phyloP scores from a whole-genome alignment of 768 basidiomycete species.

The Agrocybe pediades region DNA sequence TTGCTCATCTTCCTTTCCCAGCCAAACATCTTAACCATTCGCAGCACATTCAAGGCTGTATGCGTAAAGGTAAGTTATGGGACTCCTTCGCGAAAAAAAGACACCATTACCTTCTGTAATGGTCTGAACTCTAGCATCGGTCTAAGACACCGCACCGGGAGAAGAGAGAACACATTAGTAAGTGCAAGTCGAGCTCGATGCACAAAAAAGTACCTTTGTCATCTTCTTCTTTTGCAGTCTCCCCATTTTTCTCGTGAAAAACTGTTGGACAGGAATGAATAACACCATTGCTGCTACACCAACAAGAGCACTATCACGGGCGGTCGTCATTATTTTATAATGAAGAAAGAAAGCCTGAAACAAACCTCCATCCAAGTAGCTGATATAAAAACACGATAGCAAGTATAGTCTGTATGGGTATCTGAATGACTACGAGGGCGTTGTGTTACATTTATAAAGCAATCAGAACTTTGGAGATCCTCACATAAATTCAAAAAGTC shows the following conservation, averaged over 20 bases:
- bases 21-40: slow-evolving; percentile 75
- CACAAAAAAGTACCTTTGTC: slow-evolving; percentile 34
- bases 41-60: slow-evolving; percentile 47
- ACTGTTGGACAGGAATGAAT: slow-evolving; percentile 59
- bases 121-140: slow-evolving; percentile 59
- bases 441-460: not conserved
- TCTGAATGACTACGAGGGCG: slow-evolving; percentile 29
- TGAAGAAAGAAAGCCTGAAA: not conserved
- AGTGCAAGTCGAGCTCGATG: not conserved
- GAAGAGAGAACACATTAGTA: not conserved
- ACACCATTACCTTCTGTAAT: slow-evolving; percentile 51
- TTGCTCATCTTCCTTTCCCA: slow-evolving; percentile 61
- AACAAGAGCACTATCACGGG: slow-evolving; percentile 46
- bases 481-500: slow-evolving; percentile 33
- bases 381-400: slow-evolving; percentile 45
- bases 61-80: not conserved
- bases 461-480: not conserved
- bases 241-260: slow-evolving; percentile 50
- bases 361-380: slow-evolving; percentile 47
- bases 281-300: slow-evolving; percentile 56
- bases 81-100: not conserved
- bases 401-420: slow-evolving; percentile 42
- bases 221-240: slow-evolving; percentile 50
- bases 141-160: slow-evolving; percentile 19
- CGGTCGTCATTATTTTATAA: not conserved